A percentile compares a stretch with the other conserved stretches of the same genome.
These are phyloP conservation scores for Gloeopeniophorella convolvens DNA, from an alignment of 768 basidiomycete genomes.

Conservation along the genomic window DNA sequence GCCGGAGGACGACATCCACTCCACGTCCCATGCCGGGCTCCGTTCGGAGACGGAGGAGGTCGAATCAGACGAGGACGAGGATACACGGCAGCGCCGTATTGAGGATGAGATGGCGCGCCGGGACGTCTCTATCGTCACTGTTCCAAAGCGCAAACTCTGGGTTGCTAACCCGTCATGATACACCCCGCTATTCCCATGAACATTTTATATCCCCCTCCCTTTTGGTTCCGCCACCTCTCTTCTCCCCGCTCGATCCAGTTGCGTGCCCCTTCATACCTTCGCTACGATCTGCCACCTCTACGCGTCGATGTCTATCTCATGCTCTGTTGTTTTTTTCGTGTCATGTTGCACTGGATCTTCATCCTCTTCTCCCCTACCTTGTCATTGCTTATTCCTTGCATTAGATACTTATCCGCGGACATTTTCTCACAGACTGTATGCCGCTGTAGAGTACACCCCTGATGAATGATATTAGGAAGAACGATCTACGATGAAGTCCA, in stretches of 20 bases:
- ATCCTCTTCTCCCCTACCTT: conserved; percentile 9
- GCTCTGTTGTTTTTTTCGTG: neutral
- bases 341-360: conserved; percentile 28
- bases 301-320: conserved; percentile 9
- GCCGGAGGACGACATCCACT: conserved; percentile 37
- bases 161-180: conserved; percentile 57
- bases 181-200: neutral
- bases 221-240: neutral
- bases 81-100: conserved; percentile 63
- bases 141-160: conserved; percentile 69
- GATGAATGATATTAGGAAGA: conserved; percentile 21
- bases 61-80: conserved; percentile 71
- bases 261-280: conserved; percentile 1
- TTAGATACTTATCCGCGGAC: conserved; percentile 22
- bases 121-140: conserved; percentile 74
- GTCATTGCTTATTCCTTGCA: conserved; percentile 13
- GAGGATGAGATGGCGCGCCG: conserved; percentile 79
- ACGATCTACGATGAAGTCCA: conserved; percentile 14
- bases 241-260: no score
- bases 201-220: neutral
- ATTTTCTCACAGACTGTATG: conserved; percentile 7
- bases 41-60: conserved; percentile 34
- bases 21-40: conserved; percentile 45
- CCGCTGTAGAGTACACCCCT: conserved; percentile 24
- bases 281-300: neutral